These are phyloP conservation scores for Trichothecium sympodiale DNA, from an alignment of 2,329 filamentous ascomycete genomes.

Conservation along the genomic window DNA sequence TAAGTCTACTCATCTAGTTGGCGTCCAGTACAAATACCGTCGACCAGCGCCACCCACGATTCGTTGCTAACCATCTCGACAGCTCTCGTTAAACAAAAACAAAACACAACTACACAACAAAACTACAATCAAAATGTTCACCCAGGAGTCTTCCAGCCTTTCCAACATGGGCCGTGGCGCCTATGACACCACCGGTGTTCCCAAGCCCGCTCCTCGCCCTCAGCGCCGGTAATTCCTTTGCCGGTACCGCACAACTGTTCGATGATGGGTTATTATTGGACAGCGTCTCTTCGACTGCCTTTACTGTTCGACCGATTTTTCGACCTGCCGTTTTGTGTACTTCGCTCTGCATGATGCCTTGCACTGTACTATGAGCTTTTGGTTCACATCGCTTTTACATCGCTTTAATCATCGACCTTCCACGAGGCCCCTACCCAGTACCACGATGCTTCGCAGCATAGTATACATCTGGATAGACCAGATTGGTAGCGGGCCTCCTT, in stretches of 20 bases:
- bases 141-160: slow-evolving; percentile 18
- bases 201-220: slow-evolving; percentile 33
- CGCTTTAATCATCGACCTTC: slow-evolving; percentile 2
- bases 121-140: slow-evolving; percentile 22
- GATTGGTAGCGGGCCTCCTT: neutral
- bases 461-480: neutral
- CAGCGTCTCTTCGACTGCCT: slow-evolving; percentile 2
- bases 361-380: slow-evolving; percentile 16
- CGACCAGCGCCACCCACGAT: neutral
- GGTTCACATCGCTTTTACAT: slow-evolving; percentile 12
- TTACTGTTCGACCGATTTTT: slow-evolving; percentile 10
- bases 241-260: slow-evolving; percentile 4
- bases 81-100: neutral
- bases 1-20: slow-evolving; percentile 16
- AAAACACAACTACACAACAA: slow-evolving; percentile 2
- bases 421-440: too few species aligned
- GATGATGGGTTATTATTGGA: too few species aligned
- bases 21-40: slow-evolving; percentile 1
- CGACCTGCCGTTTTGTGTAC: slow-evolving; percentile 9
- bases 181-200: slow-evolving; percentile 39
- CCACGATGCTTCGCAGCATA: too few species aligned
- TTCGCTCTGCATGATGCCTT: slow-evolving; percentile 16
- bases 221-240: slow-evolving; percentile 23
- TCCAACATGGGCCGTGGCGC: slow-evolving; percentile 39
- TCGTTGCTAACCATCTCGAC: neutral